Base-by-base conservation (phyloP, 2,329 filamentous ascomycete genomes). In the Dryadomyces sulphureus region DNA sequence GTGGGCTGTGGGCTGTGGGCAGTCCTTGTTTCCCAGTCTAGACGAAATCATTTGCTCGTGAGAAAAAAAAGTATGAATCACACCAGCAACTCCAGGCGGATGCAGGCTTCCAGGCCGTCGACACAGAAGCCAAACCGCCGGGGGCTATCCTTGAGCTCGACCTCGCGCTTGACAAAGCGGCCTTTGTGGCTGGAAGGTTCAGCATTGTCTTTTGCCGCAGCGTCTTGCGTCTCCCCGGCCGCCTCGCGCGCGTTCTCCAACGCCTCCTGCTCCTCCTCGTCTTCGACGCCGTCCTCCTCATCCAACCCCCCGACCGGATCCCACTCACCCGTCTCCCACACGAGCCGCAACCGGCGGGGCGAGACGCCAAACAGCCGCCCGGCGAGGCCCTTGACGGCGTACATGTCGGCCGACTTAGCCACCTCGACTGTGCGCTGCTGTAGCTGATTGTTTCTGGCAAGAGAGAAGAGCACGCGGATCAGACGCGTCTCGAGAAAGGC, bases 251-350 rank as follows among this genome's bases (percentile, higher is more conserved):
- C 34, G 8, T 5, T 22, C 22, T 38, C 34, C 5, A 59, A 20
- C 57, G 53, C 63, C 6, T 69, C 67, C 25, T 73, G 69, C 7
- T 73, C 71, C 25, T 73, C 72, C 40, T 70, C 72, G 53, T 67
- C 57, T 4, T 76, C 76, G 25, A 71, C 69, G 5, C 72, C 70
- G 5, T 75, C 76, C 25, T 72, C 70, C 5, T 75, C 70, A 50
- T 78, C 71, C 53, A 77, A 75, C 50, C 74, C 71, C 8, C 73
- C 73, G 0, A 87, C 79, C 0, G 85, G 85, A 60, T 94, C 87
- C 77, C 83, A 86, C 61, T 95, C 89, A 19, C 86, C 85, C 8
- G 88, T 94, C 65, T 94, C 87, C 83, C 86, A 94, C 1, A 92
- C 65, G 42, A 96, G 61, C 36, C 69, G 72, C 49, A 90, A 65